phyloP scores from a whole-genome alignment of 139 green algal genomes.

The Chlorella vulgaris region DNA sequence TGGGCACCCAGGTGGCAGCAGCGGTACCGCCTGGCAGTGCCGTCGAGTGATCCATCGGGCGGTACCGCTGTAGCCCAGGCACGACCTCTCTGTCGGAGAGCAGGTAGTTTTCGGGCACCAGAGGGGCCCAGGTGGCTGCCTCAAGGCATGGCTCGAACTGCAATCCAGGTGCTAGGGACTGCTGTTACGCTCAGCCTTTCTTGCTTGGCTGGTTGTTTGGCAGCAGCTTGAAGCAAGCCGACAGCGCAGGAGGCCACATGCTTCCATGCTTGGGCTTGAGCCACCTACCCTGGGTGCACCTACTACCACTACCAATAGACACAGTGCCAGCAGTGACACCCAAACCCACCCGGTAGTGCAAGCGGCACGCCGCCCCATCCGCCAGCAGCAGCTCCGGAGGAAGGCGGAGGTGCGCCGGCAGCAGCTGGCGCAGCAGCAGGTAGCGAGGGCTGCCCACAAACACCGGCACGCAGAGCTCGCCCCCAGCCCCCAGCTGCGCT shows the following conservation, averaged over 20 bases:
- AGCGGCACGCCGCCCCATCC: conserved; percentile 13
- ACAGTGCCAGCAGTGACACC: too few relatives aligned
- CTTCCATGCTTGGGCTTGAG: too few relatives aligned
- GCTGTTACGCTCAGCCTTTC: too few relatives aligned
- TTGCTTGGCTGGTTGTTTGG: too few relatives aligned
- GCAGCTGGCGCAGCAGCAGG: conserved; percentile 50
- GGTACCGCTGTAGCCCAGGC: conserved; percentile 47
- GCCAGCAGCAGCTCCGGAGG: conserved; percentile 25
- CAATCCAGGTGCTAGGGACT: neutral
- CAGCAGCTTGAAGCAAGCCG: too few relatives aligned
- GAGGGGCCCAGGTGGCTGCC: conserved; percentile 49
- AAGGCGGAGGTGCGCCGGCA: neutral
- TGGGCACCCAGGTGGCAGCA: too few relatives aligned
- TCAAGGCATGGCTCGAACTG: conserved; percentile 64
- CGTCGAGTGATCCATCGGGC: too few relatives aligned
- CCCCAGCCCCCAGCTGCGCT: neutral
- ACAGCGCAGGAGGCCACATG: too few relatives aligned
- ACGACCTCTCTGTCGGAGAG: conserved; percentile 56
- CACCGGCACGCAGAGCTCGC: conserved; percentile 41
- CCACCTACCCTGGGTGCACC: too few relatives aligned
- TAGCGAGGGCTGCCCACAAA: conserved; percentile 68
- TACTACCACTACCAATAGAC: too few relatives aligned
- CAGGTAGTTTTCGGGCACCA: conserved; percentile 68
- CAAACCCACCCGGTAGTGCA: conserved; percentile 21
- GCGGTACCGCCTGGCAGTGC: too few relatives aligned